Conservation (phyloP, 257 asterid genomes). For the Nicotiana benthamiana region DNA sequence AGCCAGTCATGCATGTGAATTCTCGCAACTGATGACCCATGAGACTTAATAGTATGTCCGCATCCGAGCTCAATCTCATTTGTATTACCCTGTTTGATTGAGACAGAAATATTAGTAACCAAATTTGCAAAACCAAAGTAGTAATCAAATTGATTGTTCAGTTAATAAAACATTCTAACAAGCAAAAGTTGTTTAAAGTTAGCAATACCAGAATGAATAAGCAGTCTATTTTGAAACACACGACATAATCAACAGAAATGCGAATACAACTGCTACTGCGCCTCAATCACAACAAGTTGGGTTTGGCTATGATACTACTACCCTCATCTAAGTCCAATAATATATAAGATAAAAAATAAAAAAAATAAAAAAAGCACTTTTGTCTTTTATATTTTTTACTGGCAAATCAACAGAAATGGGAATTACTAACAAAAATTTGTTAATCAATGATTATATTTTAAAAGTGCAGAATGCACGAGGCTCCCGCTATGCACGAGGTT, state of each 20-base stretch:
- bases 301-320: too few relatives aligned
- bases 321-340: not conserved
- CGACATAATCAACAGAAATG: not conserved
- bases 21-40: conserved; percentile 53
- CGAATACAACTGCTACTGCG: not conserved
- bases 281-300: not conserved
- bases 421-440: not conserved
- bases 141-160: not conserved
- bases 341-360: not conserved
- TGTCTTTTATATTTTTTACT: not conserved
- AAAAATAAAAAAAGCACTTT: not conserved
- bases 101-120: not conserved
- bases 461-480: too few relatives aligned
- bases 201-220: not conserved
- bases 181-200: not conserved
- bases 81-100: conserved; percentile 28
- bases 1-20: conserved; percentile 76
- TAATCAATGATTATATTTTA: not conserved
- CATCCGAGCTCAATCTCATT: conserved; percentile 36
- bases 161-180: not conserved
- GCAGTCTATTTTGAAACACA: not conserved
- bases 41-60: conserved; percentile 55
- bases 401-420: not conserved
- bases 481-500: too few relatives aligned
- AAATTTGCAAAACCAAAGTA: not conserved